These are phyloP conservation scores for Didymella sp. DNA, from an alignment of 2,329 filamentous ascomycete species.

Conservation along the genomic window DNA sequence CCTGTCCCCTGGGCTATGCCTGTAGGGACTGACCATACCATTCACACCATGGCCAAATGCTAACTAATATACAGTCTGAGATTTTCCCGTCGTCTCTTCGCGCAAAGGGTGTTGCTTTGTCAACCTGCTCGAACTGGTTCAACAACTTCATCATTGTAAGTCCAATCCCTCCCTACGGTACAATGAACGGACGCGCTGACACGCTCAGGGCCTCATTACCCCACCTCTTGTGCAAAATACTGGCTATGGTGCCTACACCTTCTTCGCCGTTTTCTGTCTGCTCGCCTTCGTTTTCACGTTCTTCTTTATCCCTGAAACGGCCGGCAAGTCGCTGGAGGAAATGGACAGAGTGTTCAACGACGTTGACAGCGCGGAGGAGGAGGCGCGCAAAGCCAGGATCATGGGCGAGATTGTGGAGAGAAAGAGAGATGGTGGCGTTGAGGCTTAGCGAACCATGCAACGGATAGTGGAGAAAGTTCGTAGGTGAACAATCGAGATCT, in stretches of 20 bases:
- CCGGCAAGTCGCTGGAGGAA: constrained; percentile 45
- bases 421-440: constrained; percentile 13
- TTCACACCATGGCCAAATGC: no score
- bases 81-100: constrained; percentile 68
- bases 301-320: constrained; percentile 47
- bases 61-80: no score
- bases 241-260: constrained; percentile 53
- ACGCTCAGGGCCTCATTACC: constrained; percentile 64
- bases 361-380: constrained; percentile 45
- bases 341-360: constrained; percentile 51
- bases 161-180: neutral
- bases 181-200: constrained; percentile 47
- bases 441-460: neutral
- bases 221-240: constrained; percentile 68
- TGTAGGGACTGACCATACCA: no score
- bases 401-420: constrained; percentile 41
- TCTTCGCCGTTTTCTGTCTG: constrained; percentile 49
- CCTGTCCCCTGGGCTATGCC: constrained; percentile 59
- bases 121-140: constrained; percentile 69
- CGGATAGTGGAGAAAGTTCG: no score
- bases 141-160: constrained; percentile 66
- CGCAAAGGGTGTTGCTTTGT: constrained; percentile 71
- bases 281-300: constrained; percentile 46
- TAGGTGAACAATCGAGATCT: no score
- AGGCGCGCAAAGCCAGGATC: constrained; percentile 41